A percentile compares a stretch with the other conserved stretches of the same genome.
Conservation (phyloP, 2,329 filamentous ascomycete species). For the Cladorrhinum sp. region DNA sequence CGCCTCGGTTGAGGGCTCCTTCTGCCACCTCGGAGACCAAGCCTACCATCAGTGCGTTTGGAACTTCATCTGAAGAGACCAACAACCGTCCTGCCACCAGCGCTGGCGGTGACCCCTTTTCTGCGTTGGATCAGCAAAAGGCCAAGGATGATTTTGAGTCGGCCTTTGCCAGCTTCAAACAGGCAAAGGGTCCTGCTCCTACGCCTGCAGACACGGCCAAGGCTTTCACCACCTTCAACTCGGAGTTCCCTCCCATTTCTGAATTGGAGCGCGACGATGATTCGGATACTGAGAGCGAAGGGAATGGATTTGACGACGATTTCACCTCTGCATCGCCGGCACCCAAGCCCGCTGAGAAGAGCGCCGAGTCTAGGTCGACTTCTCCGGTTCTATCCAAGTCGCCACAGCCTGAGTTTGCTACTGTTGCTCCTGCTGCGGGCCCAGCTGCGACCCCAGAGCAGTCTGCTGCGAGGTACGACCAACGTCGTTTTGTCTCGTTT, state of each 20-base stretch:
- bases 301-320: constrained; percentile 88
- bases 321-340: constrained; percentile 66
- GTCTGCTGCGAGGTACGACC: constrained; percentile 23
- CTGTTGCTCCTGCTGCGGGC: constrained; percentile 12
- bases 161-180: constrained; percentile 74
- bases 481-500: constrained; percentile 11
- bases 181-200: constrained; percentile 35
- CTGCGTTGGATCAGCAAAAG: constrained; percentile 51
- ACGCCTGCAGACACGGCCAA: constrained; percentile 36
- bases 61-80: constrained; percentile 17
- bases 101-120: constrained; percentile 48
- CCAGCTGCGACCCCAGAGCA: constrained; percentile 18
- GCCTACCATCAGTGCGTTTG: constrained; percentile 30
- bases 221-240: constrained; percentile 54
- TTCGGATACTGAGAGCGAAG: constrained; percentile 75
- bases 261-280: constrained; percentile 79
- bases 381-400: constrained; percentile 26
- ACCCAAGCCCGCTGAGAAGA: constrained; percentile 32
- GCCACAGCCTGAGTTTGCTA: constrained; percentile 10
- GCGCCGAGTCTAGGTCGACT: constrained; percentile 28
- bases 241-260: constrained; percentile 92
- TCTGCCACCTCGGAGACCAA: constrained; percentile 20
- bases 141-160: constrained; percentile 81
- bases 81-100: constrained; percentile 21
- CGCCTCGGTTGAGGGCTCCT: constrained; percentile 20